Conservation (phyloP, 139 green algal genomes). For the Edaphochlamys debaryana region DNA sequence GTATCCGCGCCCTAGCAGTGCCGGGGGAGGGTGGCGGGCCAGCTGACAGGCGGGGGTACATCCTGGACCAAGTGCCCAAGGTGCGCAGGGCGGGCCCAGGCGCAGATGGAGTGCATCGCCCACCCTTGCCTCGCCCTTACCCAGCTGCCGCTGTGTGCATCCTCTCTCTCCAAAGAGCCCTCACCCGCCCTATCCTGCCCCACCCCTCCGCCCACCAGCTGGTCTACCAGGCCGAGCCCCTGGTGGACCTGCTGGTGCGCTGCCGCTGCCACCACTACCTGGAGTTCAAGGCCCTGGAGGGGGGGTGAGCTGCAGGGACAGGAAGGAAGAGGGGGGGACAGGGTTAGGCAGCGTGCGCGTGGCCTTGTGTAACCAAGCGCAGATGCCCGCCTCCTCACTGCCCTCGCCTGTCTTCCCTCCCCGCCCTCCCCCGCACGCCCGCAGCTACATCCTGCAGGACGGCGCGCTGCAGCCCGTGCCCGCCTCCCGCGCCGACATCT, state of each 20-base stretch:
- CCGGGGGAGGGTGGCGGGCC: constrained; percentile 7
- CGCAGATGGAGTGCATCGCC: background rate
- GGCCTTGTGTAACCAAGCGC: no score
- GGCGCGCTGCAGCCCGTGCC: constrained; percentile 67
- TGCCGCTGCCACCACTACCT: constrained; percentile 86
- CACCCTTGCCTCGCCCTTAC: background rate
- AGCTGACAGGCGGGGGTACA: constrained; percentile 39
- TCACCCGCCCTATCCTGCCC: background rate
- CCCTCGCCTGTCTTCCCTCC: no score
- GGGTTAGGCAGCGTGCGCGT: no score
- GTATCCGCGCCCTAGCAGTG: background rate
- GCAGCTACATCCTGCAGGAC: constrained; percentile 63
- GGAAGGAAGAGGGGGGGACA: no score
- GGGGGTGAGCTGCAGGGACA: constrained; percentile 50
- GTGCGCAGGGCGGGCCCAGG: no score
- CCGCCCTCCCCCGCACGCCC: background rate
- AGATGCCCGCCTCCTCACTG: no score
- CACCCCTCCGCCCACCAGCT: constrained; percentile 53
- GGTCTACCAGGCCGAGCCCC: constrained; percentile 73
- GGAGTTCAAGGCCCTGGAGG: constrained; percentile 87
- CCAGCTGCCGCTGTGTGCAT: background rate
- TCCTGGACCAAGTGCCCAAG: constrained; percentile 77
- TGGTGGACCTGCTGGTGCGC: constrained; percentile 80
- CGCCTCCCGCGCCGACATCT: constrained; percentile 80
- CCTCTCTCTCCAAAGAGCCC: no score